Base-by-base conservation (phyloP, 2,329 filamentous ascomycete genomes). In the Calonectria crousiana region DNA sequence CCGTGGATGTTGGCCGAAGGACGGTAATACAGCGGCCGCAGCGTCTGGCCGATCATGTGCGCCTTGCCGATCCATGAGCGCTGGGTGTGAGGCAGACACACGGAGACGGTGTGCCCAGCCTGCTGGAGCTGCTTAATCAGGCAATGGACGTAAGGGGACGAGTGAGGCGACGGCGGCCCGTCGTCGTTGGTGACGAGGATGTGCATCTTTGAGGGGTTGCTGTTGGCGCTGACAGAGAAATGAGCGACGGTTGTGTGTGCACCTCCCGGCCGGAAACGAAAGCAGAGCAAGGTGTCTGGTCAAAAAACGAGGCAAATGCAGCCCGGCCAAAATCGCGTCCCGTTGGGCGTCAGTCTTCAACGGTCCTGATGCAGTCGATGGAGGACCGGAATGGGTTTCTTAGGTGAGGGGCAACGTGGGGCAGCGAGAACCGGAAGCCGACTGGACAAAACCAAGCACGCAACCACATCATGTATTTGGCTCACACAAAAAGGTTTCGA, bases 31-130 rank as follows among this genome's bases (percentile, higher is more conserved):
- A 91, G 89, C 11, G 95, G 95, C 83, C 93, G 95, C 75, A 98
- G 91, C 13, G 94, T 94, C 84, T 96, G 93, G 71, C 96, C 96
- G 80, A 98, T 95, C 82, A 98, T 94, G 85, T 98, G 97, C 3
- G 97, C 97, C 88, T 99, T 99, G 80, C 96, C 96, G 81, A 99
- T 98, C 97, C 97, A 99, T 71, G 95, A 98, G 76, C 96, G 93
- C 86, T 99, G 97, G 9, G 93, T 93, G 84, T 98, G 92, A 2
- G 97, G 97, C 18, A 99, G 91, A 76, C 97, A 94, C 65, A 99
- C 96, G 10, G 95, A 98, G 74, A 98, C 95, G n/a, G 88, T 89
- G 85, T 98, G 96, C 10, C 95, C 95, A 38, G 93, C 92, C 71
- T 88, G 85, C 83, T 95, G 92, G 66, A 97, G 92, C 68, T 90